Evolutionary conservation across 1,139 yeast genomes (phyloP).

Genomic region (Pneumocystis jirovecii): DNA sequence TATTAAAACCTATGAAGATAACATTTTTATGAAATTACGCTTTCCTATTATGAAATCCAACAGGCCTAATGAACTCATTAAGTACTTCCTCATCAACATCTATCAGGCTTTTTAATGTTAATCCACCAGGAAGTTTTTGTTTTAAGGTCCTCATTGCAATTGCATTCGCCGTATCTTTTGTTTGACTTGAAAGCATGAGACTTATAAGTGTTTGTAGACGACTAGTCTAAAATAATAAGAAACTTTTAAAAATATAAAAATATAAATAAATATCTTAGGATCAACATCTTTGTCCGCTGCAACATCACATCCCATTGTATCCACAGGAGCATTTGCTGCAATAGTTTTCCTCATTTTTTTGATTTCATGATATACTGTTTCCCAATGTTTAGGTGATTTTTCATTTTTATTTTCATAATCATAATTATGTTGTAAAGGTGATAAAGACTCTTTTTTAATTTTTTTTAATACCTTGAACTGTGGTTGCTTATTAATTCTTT

Average conservation of each 20-base stretch:
- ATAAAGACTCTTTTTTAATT: neutral
- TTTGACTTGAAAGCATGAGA: conserved; percentile 78
- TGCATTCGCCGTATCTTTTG: conserved; percentile 75
- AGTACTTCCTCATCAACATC: conserved; percentile 41
- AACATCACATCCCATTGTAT: conserved; percentile 72
- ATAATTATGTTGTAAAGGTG: neutral
- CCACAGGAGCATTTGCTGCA: conserved; percentile 53
- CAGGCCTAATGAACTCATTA: conserved; percentile 55
- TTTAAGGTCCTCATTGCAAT: conserved; percentile 55
- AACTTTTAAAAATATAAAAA: conserved; percentile 17
- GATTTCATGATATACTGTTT: conserved; percentile 43
- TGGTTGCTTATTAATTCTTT: neutral
- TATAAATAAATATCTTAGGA: conserved; percentile 18
- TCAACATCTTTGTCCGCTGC: conserved; percentile 39
- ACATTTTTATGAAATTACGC: conserved; percentile 25
- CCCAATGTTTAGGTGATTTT: conserved; percentile 19
- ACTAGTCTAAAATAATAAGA: conserved; percentile 36
- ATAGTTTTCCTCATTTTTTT: conserved; percentile 44
- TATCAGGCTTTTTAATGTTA: conserved; percentile 28
- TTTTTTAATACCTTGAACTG: neutral
- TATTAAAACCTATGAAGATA: neutral
- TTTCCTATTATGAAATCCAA: conserved; percentile 77
- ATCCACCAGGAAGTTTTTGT: conserved; percentile 25
- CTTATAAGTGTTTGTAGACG: conserved; percentile 51
- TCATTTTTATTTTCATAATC: neutral